phyloP scores from a whole-genome alignment of 495 filamentous ascomycete species.

The Choiromyces venosus region DNA sequence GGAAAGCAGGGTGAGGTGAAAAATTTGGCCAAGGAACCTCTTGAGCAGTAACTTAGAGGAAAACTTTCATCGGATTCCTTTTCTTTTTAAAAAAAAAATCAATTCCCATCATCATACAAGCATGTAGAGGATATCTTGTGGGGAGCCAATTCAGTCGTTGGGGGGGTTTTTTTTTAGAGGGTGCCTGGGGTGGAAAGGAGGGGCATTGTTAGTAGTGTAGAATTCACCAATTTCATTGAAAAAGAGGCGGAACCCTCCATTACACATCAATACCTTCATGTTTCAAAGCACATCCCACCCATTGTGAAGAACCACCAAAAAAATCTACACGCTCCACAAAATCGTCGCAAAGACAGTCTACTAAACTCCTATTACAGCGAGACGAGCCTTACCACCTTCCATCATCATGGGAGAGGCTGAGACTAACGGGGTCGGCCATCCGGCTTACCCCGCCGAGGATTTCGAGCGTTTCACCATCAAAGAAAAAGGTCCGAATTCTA shows the following conservation, averaged over 20 bases:
- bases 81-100: slow-evolving; percentile 19
- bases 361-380: neutral
- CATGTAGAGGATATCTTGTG: slow-evolving; percentile 26
- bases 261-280: neutral
- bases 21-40: slow-evolving; percentile 62
- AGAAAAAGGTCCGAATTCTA: slow-evolving; percentile 18
- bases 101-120: slow-evolving; percentile 23
- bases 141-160: too few relatives aligned
- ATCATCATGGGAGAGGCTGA: slow-evolving; percentile 22
- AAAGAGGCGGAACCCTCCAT: neutral
- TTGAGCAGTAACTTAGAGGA: slow-evolving; percentile 46
- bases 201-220: slow-evolving; percentile 27
- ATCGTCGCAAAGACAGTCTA: neutral
- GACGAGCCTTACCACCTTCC: slow-evolving; percentile 17
- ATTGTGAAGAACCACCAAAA: neutral
- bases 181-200: slow-evolving; percentile 15
- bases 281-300: neutral
- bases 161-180: slow-evolving; percentile 21
- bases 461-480: slow-evolving; percentile 30
- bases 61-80: neutral
- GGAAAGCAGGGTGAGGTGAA: slow-evolving; percentile 91
- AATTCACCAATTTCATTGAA: slow-evolving; percentile 16
- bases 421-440: slow-evolving; percentile 29
- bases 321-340: neutral
- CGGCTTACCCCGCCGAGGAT: slow-evolving; percentile 34